Base-by-base conservation (phyloP, 1,284 basidiomycete species). In the Trichosporon sp. region DNA sequence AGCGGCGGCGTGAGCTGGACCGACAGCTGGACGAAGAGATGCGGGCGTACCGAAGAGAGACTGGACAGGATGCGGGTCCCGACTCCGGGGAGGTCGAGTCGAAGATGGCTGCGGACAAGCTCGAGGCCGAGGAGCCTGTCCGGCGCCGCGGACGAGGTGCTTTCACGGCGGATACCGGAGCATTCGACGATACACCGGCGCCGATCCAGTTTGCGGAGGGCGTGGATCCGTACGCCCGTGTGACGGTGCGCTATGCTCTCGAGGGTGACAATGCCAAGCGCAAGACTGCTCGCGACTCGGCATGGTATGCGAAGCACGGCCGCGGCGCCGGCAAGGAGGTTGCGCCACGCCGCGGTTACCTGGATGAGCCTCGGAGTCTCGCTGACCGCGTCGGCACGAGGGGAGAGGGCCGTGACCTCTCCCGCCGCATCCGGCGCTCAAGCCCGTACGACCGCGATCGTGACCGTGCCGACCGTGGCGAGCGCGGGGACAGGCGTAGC, bases 241-340 rank as follows among this genome's bases (percentile, higher is more conserved):
- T 79, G 8, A 72, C 72, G 4, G 64, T 79, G 8, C 68, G 77
- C 5, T 77, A 74, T 64, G 77, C 71, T 9, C 56, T 69, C 0
- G 71, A 73, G 40, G 54, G 58, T 2, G 77, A 79, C 63, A 57
- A 61, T 23, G 46, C 64, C 9, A 63, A 72, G 59, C 61, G 70
- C 27, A 60, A 73, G 31, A 56, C 33, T 11, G 75, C 75, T 5
- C 70, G 73, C 58, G 63, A 70, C 56, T 69, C 66, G 9, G 69
- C 73, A 54, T 79, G 77, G 77, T 79, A 79, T 58, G 65, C 67
- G 31, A 65, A 68, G 4, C 70, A 79, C 60, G 77, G 77, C 3
- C 63, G 71, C 10, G 19, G 46, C 3, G 77, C 77, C 0, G 77
- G 77, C 16, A 79, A 78, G 63, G 77, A 79, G 60, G 64, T 61